Evolutionary conservation across 2,329 filamentous ascomycete genomes (phyloP).

Genomic region (Pestalotiopsis sp.): DNA sequence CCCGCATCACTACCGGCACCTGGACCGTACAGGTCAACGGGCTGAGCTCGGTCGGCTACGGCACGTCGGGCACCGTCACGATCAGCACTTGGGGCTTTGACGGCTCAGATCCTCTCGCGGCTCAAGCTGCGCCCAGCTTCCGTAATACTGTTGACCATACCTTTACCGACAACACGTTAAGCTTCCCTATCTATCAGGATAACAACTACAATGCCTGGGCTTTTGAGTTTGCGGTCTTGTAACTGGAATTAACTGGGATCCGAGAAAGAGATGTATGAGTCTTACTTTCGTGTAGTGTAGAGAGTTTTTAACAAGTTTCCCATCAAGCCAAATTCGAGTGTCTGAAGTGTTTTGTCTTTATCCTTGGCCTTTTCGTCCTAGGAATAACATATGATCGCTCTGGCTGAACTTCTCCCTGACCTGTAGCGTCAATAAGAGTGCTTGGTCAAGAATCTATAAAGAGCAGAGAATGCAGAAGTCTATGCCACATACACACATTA

Average conservation of each 20-base stretch:
- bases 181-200: not conserved
- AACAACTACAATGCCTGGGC: constrained; percentile 1
- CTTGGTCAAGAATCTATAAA: too few relatives aligned
- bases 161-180: not conserved
- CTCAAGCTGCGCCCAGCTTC: not conserved
- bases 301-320: not conserved
- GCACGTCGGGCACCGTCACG: constrained; percentile 29
- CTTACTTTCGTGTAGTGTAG: not conserved
- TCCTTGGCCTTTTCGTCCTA: too few relatives aligned
- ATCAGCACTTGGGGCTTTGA: constrained; percentile 33
- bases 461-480: too few relatives aligned
- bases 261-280: not conserved
- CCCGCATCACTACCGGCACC: constrained; percentile 29
- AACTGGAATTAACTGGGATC: not conserved
- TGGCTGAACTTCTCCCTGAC: too few relatives aligned
- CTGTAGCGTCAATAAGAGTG: too few relatives aligned
- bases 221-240: constrained; percentile 3
- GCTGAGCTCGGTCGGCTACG: constrained; percentile 34
- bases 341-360: not conserved
- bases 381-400: too few relatives aligned
- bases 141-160: constrained; percentile 3
- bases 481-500: too few relatives aligned
- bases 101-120: constrained; percentile 14
- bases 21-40: constrained; percentile 36
- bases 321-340: not conserved